These are phyloP conservation scores for Chlamydomonas sphaeroides DNA, from an alignment of 139 green algal genomes.

Conservation along the genomic window DNA sequence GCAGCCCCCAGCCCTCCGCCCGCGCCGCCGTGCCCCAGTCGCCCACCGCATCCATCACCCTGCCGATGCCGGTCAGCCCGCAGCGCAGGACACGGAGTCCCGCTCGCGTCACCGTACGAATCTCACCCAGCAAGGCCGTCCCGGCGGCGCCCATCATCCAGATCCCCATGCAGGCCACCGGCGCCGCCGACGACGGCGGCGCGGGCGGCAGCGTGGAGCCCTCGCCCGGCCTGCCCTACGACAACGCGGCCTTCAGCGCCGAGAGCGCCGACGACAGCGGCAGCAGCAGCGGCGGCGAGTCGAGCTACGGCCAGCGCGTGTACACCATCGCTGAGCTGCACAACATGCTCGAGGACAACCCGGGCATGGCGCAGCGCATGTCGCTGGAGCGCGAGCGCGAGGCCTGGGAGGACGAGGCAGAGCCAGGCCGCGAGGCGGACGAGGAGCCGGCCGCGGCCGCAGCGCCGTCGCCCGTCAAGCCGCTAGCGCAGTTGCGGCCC, in stretches of 20 bases:
- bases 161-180: neutral
- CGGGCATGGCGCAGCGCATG: slow-evolving; percentile 10
- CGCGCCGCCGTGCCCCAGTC: too few relatives aligned
- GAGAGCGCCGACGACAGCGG: slow-evolving; percentile 16
- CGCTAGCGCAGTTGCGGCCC: too few relatives aligned
- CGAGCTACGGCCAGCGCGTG: slow-evolving; percentile 23
- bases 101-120: too few relatives aligned
- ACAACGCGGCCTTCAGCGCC: slow-evolving; percentile 25
- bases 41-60: too few relatives aligned
- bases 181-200: neutral
- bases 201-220: slow-evolving; percentile 3
- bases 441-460: neutral
- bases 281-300: slow-evolving; percentile 22
- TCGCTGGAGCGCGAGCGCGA: neutral
- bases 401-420: neutral
- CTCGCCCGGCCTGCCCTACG: slow-evolving; percentile 16
- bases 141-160: slow-evolving; percentile 38
- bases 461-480: too few relatives aligned
- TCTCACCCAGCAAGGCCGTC: neutral
- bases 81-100: too few relatives aligned
- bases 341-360: slow-evolving; percentile 14
- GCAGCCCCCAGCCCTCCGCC: too few relatives aligned
- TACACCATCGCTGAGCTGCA: slow-evolving; percentile 26
- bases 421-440: too few relatives aligned
- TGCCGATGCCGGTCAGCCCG: too few relatives aligned